Base-by-base conservation (phyloP, 257 asterid genomes). In the Petrea volubilis region DNA sequence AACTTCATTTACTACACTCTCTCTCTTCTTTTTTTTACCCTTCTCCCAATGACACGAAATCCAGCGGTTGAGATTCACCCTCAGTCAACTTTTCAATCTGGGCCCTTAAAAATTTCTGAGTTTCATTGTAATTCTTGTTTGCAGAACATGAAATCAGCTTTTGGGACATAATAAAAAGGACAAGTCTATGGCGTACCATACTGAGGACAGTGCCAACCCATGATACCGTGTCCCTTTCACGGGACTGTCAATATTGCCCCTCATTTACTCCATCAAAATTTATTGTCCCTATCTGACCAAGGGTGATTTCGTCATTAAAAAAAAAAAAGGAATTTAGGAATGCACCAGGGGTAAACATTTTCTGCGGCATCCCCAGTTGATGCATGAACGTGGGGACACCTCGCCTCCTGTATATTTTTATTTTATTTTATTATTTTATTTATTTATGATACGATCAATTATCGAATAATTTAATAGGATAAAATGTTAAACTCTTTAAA, bases 151-250 rank as follows among this genome's bases (percentile, higher is more conserved):
- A 60, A 52, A 84, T 83, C 88, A 83, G 82, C 84, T 81, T 87
- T 80, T 81, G 78, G n/a, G 85, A 83, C 84, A 83, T 73, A n/a
- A n/a, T n/a, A 80, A 85, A 85, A 87, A 82, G 82, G 88, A 80
- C 89, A 80, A 72, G 74, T 76, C 91, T 29, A 78, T 81, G 79
- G 88, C 73, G 52, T 74, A n/a, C 92, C 89, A 81, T 79, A 60
- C 92, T 51, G 79, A 74, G n/a, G 74, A 74, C 82, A 76, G 81
- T 80, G 85, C 84, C 86, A 77, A 73, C 84, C 87, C 94, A 85
- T 83, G 31, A 72, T 76, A 80, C 84, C 78, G 52, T 87, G 94
- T 85, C 87, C 72, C 78, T 82, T 70, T 87, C 83, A n/a, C 12
- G 5, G 46, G 47, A 36, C 73, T 80, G 83, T 55, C 88, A 71